These are phyloP conservation scores for Hamigera avellanea DNA, from an alignment of 495 filamentous ascomycete species.

Conservation along the genomic window DNA sequence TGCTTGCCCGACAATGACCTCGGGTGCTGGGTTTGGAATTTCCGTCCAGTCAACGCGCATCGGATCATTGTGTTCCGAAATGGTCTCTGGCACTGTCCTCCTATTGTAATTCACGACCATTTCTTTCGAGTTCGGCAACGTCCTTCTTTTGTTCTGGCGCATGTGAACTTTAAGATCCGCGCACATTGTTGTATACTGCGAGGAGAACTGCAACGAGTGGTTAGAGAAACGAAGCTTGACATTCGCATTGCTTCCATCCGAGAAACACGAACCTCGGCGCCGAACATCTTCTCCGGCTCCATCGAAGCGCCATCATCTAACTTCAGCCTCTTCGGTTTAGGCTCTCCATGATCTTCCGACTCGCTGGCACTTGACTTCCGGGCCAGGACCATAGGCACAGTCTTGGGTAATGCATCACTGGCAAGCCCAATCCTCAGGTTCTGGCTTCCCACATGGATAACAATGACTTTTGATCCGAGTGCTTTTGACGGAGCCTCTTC, in stretches of 20 bases:
- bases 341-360: conserved; percentile 71
- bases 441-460: conserved; percentile 97
- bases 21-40: conserved; percentile 51
- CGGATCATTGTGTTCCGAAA: conserved; percentile 88
- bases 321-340: conserved; percentile 80
- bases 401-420: conserved; percentile 89
- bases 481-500: conserved; percentile 45
- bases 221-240: neutral
- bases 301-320: conserved; percentile 46
- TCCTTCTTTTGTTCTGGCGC: conserved; percentile 83
- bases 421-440: conserved; percentile 87
- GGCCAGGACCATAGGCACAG: conserved; percentile 86
- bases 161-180: conserved; percentile 80
- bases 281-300: conserved; percentile 69
- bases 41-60: conserved; percentile 94
- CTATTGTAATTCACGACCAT: conserved; percentile 87
- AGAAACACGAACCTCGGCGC: conserved; percentile 56
- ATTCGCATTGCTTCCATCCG: conserved; percentile 2
- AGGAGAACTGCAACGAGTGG: conserved; percentile 41
- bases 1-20: conserved; percentile 67
- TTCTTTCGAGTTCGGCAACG: conserved; percentile 91
- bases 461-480: conserved; percentile 82
- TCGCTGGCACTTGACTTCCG: conserved; percentile 63
- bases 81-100: conserved; percentile 65
- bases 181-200: conserved; percentile 69